Conservation (phyloP, 2,329 filamentous ascomycete genomes). For the Fusarium nisikadoi region DNA sequence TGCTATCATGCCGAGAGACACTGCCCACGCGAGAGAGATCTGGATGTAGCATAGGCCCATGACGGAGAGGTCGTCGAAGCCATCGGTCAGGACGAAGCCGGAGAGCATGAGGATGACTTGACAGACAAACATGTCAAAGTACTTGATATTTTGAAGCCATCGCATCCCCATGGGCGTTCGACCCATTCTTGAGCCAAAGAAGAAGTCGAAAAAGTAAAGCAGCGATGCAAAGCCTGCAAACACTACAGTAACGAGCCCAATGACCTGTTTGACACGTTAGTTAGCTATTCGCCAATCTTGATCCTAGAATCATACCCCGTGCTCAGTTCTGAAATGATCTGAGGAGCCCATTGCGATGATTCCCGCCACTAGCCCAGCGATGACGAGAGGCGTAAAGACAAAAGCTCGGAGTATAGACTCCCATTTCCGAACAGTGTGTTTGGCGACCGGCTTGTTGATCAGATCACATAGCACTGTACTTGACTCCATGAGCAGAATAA, state of each 20-base stretch:
- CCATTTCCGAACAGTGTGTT: constrained; percentile 11
- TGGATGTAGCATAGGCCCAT: constrained; percentile 16
- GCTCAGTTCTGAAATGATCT: constrained; percentile 14
- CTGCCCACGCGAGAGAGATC: constrained; percentile 6
- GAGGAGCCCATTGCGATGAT: constrained; percentile 7
- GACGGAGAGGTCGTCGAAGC: neutral
- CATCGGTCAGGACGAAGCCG: constrained; percentile 3
- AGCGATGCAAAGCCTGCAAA: constrained; percentile 1
- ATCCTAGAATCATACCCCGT: neutral
- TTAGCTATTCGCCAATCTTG: rapidly evolving
- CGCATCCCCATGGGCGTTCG: neutral
- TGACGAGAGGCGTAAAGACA: constrained; percentile 7
- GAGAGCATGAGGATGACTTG: constrained; percentile 21
- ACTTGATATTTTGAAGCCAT: constrained; percentile 4
- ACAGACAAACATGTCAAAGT: constrained; percentile 19
- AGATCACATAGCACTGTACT: constrained; percentile 8
- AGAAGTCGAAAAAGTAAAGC: constrained; percentile 11
- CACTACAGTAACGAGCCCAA: neutral
- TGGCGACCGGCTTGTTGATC: constrained; percentile 13
- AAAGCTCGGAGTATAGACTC: neutral
- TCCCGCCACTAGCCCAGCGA: neutral
- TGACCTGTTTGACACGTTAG: neutral
- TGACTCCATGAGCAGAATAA: constrained; percentile 8
- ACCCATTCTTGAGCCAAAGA: neutral
- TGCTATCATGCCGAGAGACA: constrained; percentile 13